Conservation (phyloP, 106 monocot genomes). For the Vanilla planifolia region DNA sequence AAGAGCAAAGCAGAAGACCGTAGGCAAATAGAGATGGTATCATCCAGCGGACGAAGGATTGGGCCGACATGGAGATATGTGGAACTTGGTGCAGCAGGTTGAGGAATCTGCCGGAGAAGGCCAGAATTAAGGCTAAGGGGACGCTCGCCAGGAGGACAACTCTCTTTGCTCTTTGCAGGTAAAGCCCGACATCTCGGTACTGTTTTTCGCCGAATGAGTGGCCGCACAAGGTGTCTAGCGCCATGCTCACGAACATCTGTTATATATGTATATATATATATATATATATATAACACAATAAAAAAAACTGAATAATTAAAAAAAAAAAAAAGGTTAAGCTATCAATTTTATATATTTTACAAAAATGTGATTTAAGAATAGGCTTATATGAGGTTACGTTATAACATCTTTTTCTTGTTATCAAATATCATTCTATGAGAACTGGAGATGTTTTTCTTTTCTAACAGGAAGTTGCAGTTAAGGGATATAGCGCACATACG, state of each 20-base stretch:
- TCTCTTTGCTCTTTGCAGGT: constrained; percentile 53
- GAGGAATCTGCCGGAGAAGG: constrained; percentile 49
- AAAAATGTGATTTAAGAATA: no score
- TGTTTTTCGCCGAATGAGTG: constrained; percentile 66
- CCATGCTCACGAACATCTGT: constrained; percentile 64
- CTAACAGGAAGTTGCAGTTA: no score
- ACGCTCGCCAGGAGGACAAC: constrained; percentile 40
- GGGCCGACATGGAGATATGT: constrained; percentile 58
- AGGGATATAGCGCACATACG: no score
- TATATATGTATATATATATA: no score
- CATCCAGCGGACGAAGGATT: constrained; percentile 48
- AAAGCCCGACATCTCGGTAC: constrained; percentile 47
- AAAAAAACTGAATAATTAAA: no score
- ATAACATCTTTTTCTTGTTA: no score
- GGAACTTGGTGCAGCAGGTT: constrained; percentile 42
- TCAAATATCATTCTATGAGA: no score
- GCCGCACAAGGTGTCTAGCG: constrained; percentile 79
- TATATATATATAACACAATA: no score
- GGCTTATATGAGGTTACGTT: no score
- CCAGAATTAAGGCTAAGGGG: constrained; percentile 45
- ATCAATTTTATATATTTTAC: no score
- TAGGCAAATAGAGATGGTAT: constrained; percentile 67
- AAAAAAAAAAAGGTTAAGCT: no score
- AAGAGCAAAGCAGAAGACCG: constrained; percentile 50
- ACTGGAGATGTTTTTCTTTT: no score